Evolutionary conservation across 2,329 filamentous ascomycete genomes (phyloP), one percentile per base, ranked within the genome.

Genomic region (Verruconis gallopava): DNA sequence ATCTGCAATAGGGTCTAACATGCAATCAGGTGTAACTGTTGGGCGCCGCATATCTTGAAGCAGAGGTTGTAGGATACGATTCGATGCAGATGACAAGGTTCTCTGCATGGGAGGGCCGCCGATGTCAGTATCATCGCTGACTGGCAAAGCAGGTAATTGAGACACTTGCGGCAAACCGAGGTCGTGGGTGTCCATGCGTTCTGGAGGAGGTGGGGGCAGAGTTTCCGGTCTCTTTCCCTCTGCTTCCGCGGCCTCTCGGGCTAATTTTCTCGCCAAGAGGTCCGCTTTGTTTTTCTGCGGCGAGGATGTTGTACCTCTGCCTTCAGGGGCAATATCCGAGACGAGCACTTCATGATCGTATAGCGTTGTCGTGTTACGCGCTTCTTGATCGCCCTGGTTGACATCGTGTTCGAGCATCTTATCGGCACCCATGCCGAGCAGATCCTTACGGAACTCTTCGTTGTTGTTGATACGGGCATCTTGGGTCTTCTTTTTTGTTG

Each of bases 1-100:
- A 42, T 85, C 73, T 44, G 80, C 79, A 32, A 98, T 64, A 0
- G 93, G 91, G 60, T 98, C 91, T 13, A 72, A 75, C 86, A 98
- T 98, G 62, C 89, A 96, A 57, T 96, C 83, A 51, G 88, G 84
- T 48, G 85, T 77, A 19, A 98, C 74, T 22, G 74, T 66, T 0
- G 85, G 84, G 15, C 72, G 73, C 44, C 75, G 74, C 52, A 96
- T 78, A 44, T 91, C 84, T 5, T 77, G 56, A 12, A 69, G 52
- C 4, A 73, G 55, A 9, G 69, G 64, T 41, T 70, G 67, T 50
- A 73, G 61, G 17, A 60, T 48, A 40, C 53, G 51, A 14, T 53
- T 50, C 4, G 68, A 63, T 33, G 70, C 71, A 21, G 71, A 72
- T 13, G 63, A 63, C 41, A 68, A 62, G 39, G 77, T 73, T 21